Conservation (phyloP, 805 yeast genomes). For the Ogataea corticis region DNA sequence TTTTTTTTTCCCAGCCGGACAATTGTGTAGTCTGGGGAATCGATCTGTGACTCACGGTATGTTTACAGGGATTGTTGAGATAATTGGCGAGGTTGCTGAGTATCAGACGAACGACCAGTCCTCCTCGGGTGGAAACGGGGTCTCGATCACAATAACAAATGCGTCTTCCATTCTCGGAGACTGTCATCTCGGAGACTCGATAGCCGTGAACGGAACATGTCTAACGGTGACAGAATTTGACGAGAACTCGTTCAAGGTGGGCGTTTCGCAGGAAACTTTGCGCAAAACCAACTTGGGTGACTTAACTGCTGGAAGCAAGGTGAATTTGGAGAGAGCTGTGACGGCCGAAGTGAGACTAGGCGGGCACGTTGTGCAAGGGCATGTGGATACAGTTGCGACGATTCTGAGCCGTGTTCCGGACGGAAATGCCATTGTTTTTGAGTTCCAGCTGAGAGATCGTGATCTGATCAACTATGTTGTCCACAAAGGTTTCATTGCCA, state of each 20-base stretch:
- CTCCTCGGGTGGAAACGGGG: constrained; percentile 70
- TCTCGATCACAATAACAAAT: constrained; percentile 63
- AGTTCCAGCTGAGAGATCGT: constrained; percentile 67
- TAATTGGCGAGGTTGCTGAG: constrained; percentile 63
- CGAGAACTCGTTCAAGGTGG: constrained; percentile 71
- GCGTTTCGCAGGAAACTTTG: constrained; percentile 90
- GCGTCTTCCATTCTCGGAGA: constrained; percentile 67
- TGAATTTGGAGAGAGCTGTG: constrained; percentile 92
- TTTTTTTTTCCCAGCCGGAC: no score
- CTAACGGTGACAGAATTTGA: constrained; percentile 85
- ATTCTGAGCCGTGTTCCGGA: constrained; percentile 58
- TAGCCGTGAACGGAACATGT: constrained; percentile 86
- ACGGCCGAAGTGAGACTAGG: constrained; percentile 80
- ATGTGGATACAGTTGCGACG: constrained; percentile 84
- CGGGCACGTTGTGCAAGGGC: constrained; percentile 98
- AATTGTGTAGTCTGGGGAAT: neutral
- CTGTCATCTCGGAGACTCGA: constrained; percentile 92
- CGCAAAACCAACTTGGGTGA: constrained; percentile 74
- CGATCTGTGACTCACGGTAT: constrained; percentile 36
- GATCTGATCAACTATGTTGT: constrained; percentile 74
- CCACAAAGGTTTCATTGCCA: constrained; percentile 89
- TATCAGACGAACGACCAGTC: constrained; percentile 47
- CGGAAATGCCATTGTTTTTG: constrained; percentile 73
- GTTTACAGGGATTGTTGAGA: constrained; percentile 95
- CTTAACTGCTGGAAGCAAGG: constrained; percentile 57